Conservation (phyloP, 2,329 filamentous ascomycete genomes). For the Diaporthe amygdali region DNA sequence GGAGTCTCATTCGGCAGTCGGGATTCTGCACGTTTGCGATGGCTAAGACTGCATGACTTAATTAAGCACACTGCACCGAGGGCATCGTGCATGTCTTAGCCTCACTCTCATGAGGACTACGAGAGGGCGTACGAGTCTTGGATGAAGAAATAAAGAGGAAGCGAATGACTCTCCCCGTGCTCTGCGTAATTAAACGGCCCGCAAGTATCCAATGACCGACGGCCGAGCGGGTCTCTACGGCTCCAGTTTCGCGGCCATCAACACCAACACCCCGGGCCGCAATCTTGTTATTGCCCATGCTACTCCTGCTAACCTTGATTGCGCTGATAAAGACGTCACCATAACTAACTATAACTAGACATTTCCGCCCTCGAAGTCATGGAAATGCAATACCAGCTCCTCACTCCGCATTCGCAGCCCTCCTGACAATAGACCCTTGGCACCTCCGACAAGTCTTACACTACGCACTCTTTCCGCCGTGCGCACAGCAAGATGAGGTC, state of each 20-base stretch:
- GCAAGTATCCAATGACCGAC: constrained; percentile 1
- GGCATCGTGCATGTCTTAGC: no score
- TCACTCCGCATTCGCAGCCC: not conserved
- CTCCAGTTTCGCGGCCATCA: constrained; percentile 1
- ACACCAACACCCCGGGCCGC: constrained; percentile 5
- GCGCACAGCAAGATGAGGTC: not conserved
- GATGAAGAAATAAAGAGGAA: not conserved
- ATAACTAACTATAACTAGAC: not conserved
- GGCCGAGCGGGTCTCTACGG: constrained; percentile 5
- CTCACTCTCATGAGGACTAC: not conserved
- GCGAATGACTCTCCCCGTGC: not conserved
- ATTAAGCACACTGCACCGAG: not conserved
- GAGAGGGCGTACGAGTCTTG: not conserved
- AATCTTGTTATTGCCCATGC: constrained; percentile 6
- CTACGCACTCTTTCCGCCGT: not conserved
- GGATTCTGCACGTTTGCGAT: not conserved
- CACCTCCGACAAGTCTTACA: not conserved
- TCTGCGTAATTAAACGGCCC: constrained; percentile 1
- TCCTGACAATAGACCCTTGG: not conserved
- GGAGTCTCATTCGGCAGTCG: not conserved
- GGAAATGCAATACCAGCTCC: not conserved
- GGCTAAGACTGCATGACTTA: no score
- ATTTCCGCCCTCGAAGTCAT: not conserved
- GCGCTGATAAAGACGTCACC: not conserved
- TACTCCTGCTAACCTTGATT: not conserved